Evolutionary conservation across 352 stramenopile species (phyloP).

Genomic region (Hyaloperonospora brassicae): DNA sequence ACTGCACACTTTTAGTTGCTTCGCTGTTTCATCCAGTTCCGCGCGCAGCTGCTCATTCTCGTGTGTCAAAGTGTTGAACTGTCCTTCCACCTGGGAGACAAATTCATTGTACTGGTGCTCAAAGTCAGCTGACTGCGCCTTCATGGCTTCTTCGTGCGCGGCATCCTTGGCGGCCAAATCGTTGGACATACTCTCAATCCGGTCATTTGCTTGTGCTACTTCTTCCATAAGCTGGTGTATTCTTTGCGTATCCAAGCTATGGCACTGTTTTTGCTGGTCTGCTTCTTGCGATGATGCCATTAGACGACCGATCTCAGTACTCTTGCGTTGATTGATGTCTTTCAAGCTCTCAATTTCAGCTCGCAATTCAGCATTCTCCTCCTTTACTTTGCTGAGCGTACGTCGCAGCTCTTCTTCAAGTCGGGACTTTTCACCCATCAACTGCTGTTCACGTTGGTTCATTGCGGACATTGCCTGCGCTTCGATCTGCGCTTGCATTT

Average conservation of each 20-base stretch:
- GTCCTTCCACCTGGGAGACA: constrained; percentile 39
- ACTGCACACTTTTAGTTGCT: constrained; percentile 29
- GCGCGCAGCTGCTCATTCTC: constrained; percentile 52
- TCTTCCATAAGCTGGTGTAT: constrained; percentile 40
- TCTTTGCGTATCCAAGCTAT: constrained; percentile 19
- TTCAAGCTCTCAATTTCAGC: constrained; percentile 41
- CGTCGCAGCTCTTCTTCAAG: constrained; percentile 33
- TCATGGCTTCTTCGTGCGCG: constrained; percentile 37
- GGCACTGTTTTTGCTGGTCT: constrained; percentile 21
- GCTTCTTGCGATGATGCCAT: constrained; percentile 39
- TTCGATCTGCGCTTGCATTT: constrained; percentile 37
- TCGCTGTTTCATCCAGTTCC: constrained; percentile 39
- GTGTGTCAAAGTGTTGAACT: constrained; percentile 37
- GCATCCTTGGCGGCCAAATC: constrained; percentile 42
- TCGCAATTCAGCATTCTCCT: constrained; percentile 37
- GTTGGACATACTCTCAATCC: constrained; percentile 38
- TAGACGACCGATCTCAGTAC: constrained; percentile 41
- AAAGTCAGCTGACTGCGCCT: constrained; percentile 39
- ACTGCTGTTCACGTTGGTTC: constrained; percentile 42
- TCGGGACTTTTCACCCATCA: constrained; percentile 39
- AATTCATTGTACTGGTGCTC: constrained; percentile 56
- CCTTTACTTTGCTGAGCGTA: constrained; percentile 29
- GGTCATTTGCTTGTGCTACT: constrained; percentile 25
- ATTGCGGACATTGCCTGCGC: constrained; percentile 34
- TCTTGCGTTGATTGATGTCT: constrained; percentile 44